A percentile compares a stretch with the other conserved stretches of the same genome.
Conservation (phyloP, 331 rosid species). For the Quercus lobata region DNA sequence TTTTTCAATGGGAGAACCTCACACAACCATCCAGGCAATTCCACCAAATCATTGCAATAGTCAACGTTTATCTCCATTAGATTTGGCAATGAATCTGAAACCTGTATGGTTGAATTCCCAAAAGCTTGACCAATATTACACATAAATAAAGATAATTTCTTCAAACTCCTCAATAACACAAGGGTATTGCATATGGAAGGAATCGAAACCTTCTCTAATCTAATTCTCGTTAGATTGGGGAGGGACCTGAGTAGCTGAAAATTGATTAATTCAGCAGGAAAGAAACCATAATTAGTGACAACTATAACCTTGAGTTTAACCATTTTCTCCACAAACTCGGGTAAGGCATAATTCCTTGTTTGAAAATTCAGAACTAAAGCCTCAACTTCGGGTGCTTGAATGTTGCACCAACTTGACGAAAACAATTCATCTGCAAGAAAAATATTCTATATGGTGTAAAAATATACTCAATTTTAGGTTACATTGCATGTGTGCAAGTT, state of each 20-base stretch:
- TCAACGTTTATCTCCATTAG: neutral
- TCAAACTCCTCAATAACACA: neutral
- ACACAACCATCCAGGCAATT: too few relatives aligned
- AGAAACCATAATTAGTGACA: conserved; percentile 14
- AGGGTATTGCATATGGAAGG: conserved; percentile 5
- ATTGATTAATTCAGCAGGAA: conserved; percentile 18
- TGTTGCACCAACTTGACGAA: conserved; percentile 20
- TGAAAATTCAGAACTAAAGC: conserved; percentile 29
- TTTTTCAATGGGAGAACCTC: too few relatives aligned
- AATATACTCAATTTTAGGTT: neutral
- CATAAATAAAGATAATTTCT: conserved; percentile 27
- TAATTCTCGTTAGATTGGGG: conserved; percentile 17
- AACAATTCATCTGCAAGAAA: conserved; percentile 23
- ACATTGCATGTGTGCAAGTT: too few relatives aligned
- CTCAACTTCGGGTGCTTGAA: conserved; percentile 22
- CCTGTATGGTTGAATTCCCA: neutral
- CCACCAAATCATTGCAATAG: too few relatives aligned
- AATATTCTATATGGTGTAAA: neutral
- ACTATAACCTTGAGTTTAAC: conserved; percentile 27
- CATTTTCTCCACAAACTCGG: conserved; percentile 19
- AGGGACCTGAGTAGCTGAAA: conserved; percentile 1
- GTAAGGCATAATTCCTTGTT: conserved; percentile 23
- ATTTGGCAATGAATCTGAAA: conserved; percentile 14
- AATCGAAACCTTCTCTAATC: conserved; percentile 26
- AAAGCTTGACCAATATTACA: conserved; percentile 6